Percentiles rank a stretch among this genome's conserved stretches.
phyloP scores from a whole-genome alignment of 148 eudicot genomes.

The Rhododendron griersonianum region DNA sequence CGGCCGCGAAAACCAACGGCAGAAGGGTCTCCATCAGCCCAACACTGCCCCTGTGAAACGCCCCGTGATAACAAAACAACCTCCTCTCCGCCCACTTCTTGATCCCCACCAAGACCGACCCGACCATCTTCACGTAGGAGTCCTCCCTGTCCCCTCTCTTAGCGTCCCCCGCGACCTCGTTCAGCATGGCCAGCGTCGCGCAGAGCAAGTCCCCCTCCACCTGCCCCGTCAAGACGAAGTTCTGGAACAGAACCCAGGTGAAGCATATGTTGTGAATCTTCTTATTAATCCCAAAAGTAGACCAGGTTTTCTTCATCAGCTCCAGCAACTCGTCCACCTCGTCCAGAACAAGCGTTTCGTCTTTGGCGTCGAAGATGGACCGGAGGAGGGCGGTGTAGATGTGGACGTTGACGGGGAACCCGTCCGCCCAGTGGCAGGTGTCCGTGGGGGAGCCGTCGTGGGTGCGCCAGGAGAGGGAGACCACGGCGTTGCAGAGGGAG shows the following conservation, averaged over 20 bases:
- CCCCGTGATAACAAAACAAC: constrained; percentile 51
- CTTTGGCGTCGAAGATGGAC: constrained; percentile 68
- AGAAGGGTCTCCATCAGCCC: constrained; percentile 57
- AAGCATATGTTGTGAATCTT: constrained; percentile 68
- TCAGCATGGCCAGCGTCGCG: constrained; percentile 56
- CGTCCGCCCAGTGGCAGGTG: constrained; percentile 91
- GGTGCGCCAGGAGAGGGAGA: constrained; percentile 66
- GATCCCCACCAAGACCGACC: constrained; percentile 45
- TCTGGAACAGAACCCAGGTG: constrained; percentile 76
- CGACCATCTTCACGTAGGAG: constrained; percentile 49
- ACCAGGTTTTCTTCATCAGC: constrained; percentile 88
- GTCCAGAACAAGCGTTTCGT: constrained; percentile 63
- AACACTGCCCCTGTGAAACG: constrained; percentile 30
- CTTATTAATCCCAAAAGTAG: constrained; percentile 52
- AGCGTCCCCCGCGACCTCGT: constrained; percentile 72
- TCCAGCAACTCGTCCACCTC: constrained; percentile 90
- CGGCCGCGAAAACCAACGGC: constrained; percentile 52
- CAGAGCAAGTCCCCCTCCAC: constrained; percentile 62
- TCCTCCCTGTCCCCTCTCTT: constrained; percentile 57
- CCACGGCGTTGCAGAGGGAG: constrained; percentile 48
- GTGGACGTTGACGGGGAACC: constrained; percentile 72
- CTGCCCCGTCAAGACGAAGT: constrained; percentile 64
- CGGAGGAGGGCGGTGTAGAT: constrained; percentile 58
- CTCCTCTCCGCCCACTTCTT: constrained; percentile 76
- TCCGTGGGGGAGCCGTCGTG: constrained; percentile 45